phyloP scores from a whole-genome alignment of 768 basidiomycete species.

The Tulasnella sp. region DNA sequence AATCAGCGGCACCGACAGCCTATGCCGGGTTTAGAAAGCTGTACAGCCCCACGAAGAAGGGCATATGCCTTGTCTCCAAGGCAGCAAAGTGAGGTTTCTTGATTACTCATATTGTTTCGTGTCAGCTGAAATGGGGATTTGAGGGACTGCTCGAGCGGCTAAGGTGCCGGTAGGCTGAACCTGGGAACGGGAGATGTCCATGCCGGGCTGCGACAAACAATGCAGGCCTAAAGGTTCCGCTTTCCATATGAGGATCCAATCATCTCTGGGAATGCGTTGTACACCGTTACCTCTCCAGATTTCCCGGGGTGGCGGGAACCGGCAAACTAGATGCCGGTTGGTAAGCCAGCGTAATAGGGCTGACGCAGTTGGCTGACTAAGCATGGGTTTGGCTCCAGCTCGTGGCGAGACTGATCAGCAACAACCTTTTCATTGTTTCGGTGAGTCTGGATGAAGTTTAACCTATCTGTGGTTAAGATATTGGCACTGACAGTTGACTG shows the following conservation, averaged over 20 bases:
- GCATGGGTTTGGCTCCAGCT: background rate
- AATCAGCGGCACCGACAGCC: background rate
- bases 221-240: background rate
- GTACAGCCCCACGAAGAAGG: background rate
- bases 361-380: background rate
- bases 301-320: background rate
- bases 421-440: conserved; percentile 61
- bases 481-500: background rate
- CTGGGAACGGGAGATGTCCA: background rate
- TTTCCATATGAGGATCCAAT: background rate
- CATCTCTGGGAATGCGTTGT: background rate
- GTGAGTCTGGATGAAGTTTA: conserved; percentile 40
- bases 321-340: background rate
- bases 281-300: background rate
- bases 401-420: conserved; percentile 37
- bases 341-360: background rate
- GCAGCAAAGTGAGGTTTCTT: background rate
- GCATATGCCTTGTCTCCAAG: background rate
- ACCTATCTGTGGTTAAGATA: background rate
- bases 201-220: background rate
- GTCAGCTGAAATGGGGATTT: background rate
- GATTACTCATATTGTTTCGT: background rate
- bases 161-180: background rate
- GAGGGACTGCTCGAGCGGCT: background rate
- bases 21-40: background rate